Conservation (phyloP, 495 filamentous ascomycete species). For the Aspergillus mulundensis region DNA sequence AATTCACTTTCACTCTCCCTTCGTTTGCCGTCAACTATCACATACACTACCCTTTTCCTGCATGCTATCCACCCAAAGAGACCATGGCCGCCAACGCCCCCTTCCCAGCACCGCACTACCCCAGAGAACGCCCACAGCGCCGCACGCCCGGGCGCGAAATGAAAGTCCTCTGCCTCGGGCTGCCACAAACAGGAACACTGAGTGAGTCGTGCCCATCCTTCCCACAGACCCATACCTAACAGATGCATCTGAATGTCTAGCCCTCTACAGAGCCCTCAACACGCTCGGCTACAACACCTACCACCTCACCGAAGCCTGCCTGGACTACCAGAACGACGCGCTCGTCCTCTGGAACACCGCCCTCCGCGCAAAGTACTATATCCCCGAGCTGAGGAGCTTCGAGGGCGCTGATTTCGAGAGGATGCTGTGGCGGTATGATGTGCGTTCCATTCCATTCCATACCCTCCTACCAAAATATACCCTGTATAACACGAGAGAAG, state of each 20-base stretch:
- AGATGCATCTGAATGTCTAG: background rate
- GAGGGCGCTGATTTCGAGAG: background rate
- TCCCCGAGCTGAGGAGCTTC: no score
- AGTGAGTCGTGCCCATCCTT: background rate
- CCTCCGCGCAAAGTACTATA: background rate
- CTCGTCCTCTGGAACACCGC: background rate
- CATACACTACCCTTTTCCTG: no score
- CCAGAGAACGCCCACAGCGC: no score
- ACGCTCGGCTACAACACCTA: conserved; percentile 4
- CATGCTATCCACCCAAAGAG: no score
- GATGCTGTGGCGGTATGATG: conserved; percentile 11
- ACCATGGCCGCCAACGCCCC: background rate
- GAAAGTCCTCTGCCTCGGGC: conserved; percentile 3
- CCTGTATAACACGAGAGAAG: no score
- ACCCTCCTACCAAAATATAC: background rate
- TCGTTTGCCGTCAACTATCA: no score
- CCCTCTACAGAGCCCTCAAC: background rate
- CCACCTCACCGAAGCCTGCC: conserved; percentile 1
- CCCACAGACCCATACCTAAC: no score
- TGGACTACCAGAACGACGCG: background rate
- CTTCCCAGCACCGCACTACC: background rate
- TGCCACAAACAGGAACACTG: conserved; percentile 4
- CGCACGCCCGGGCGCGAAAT: background rate
- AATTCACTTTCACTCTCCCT: no score
- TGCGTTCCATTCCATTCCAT: no score